Evolutionary conservation across 108 stramenopile genomes (phyloP).

Genomic region (Seminavis robusta): DNA sequence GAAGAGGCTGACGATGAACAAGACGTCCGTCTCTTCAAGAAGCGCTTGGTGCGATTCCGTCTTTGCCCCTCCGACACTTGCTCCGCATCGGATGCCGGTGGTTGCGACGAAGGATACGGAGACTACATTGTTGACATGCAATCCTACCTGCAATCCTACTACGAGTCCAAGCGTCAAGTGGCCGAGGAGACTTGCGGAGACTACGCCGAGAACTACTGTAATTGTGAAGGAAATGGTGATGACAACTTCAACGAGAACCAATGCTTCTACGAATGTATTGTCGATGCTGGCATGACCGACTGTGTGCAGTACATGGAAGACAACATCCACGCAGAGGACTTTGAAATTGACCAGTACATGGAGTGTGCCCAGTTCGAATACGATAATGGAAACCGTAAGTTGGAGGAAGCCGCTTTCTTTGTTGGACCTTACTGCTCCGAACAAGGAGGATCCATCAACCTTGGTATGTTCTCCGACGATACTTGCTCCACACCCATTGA

Average conservation of each 20-base stretch:
- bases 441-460: conserved; percentile 64
- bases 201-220: conserved; percentile 41
- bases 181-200: conserved; percentile 47
- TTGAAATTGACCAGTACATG: conserved; percentile 42
- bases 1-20: conserved; percentile 57
- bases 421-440: conserved; percentile 80
- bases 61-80: conserved; percentile 68
- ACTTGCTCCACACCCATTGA: conserved; percentile 54
- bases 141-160: conserved; percentile 62
- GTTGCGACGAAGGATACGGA: conserved; percentile 66
- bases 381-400: conserved; percentile 22
- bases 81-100: conserved; percentile 43
- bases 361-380: conserved; percentile 30
- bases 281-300: conserved; percentile 49
- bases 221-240: conserved; percentile 42
- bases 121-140: conserved; percentile 86
- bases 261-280: conserved; percentile 71
- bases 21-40: conserved; percentile 64
- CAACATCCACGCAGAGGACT: conserved; percentile 26
- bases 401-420: conserved; percentile 45
- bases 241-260: conserved; percentile 45
- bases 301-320: conserved; percentile 25
- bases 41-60: conserved; percentile 79
- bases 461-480: conserved; percentile 81
- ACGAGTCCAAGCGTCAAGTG: no score